Conservation (phyloP, 768 basidiomycete species). For the Thelephora aurantiotincta region DNA sequence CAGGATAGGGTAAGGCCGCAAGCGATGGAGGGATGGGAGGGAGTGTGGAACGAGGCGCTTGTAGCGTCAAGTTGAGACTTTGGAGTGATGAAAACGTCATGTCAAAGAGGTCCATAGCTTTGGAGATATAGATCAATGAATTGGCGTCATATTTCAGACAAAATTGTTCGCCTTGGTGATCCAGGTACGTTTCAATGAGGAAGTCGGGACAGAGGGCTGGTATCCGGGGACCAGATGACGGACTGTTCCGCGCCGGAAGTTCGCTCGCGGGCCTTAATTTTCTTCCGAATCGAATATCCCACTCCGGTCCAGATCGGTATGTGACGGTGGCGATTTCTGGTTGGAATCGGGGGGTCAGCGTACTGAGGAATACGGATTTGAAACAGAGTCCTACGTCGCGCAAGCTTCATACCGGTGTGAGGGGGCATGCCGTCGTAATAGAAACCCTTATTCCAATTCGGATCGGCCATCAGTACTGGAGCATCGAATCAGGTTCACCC, state of each 20-base stretch:
- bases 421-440: slow-evolving; percentile 95
- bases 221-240: slow-evolving; percentile 11
- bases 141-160: slow-evolving; percentile 99
- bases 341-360: not conserved
- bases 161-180: slow-evolving; percentile 94
- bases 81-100: slow-evolving; percentile 70
- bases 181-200: slow-evolving; percentile 95
- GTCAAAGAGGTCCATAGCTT: slow-evolving; percentile 99
- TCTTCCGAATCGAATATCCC: slow-evolving; percentile 96
- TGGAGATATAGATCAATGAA: slow-evolving; percentile 95
- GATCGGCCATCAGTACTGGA: slow-evolving; percentile 95
- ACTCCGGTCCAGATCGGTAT: slow-evolving; percentile 96
- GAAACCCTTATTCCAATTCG: slow-evolving; percentile 98
- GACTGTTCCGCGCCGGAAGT: slow-evolving; percentile 10
- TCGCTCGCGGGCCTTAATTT: slow-evolving; percentile 36
- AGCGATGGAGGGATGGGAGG: slow-evolving; percentile 17
- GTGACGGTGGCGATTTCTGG: slow-evolving; percentile 98
- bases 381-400: slow-evolving; percentile 54
- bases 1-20: slow-evolving; percentile 10
- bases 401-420: slow-evolving; percentile 97
- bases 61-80: slow-evolving; percentile 41
- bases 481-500: not conserved
- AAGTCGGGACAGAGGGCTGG: slow-evolving; percentile 94
- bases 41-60: slow-evolving; percentile 12
- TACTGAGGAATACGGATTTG: slow-evolving; percentile 7